Evolutionary conservation across 2,329 filamentous ascomycete genomes (phyloP), one percentile per base, ranked within the genome.

Genomic region (Fonsecaea pugnacius): DNA sequence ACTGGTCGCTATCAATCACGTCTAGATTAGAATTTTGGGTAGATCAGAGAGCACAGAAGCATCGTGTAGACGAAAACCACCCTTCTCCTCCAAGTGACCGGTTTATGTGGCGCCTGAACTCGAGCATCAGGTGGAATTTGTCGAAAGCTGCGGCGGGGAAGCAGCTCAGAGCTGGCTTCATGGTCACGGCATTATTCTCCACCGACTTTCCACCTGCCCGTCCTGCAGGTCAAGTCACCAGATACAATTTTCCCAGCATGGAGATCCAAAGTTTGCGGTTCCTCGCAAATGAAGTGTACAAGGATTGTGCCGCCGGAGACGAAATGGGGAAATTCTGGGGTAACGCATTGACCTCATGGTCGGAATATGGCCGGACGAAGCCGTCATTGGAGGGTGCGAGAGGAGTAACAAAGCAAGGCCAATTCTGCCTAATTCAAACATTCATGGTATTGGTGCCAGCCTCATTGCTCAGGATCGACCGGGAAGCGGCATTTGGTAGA

Each of bases 271-370:
- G 7, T 46, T 58, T 46, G 27, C 35, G 55, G 10, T 54, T 40
- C 27, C 21, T 52, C 46, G 58, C 14, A 36, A 35, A 48, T 30
- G 5, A 24, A 48, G 18, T 21, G 38, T 40, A 58, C 14, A 48
- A 48, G 18, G 24, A 35, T 24, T 6, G 12, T 35, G 24, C 21
- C 27, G 12, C 58, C 12, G 30, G 58, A 14, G 16, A 30, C 7
- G 21, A 40, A 53, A 35, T 59, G 21, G 50, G 35, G 48, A 60
- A 60, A 54, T 43, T 50, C 58, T 60, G 58, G 58, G 58, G 58
- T 58, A 53, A 52, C 18, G 27, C n/a, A 27, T 27, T 51, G 33
- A 36, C 24, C n/a, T 52, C 36, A 14, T 9, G 7, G 58, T 52
- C 58, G 58, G 58, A 60, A 50, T 30, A 18, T 60, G 46, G 35